Conservation (phyloP, 2,329 filamentous ascomycete species). For the Botrytis pseudocinerea region DNA sequence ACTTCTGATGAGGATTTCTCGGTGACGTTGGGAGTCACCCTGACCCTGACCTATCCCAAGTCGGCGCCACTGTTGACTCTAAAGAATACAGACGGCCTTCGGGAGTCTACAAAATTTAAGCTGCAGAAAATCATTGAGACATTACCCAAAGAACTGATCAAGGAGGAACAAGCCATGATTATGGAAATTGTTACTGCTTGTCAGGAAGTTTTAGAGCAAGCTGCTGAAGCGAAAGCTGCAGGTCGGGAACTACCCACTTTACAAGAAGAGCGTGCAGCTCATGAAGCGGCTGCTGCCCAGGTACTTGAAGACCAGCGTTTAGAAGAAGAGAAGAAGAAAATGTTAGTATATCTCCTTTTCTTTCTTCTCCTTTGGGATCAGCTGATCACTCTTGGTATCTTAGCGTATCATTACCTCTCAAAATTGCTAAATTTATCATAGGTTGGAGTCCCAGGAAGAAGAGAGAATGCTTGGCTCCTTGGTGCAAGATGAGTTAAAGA, state of each 20-base stretch:
- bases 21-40: constrained; percentile 71
- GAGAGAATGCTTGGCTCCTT: constrained; percentile 67
- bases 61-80: constrained; percentile 72
- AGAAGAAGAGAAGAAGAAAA: constrained; percentile 48
- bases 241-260: constrained; percentile 79
- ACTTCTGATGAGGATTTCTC: constrained; percentile 70
- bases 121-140: constrained; percentile 65
- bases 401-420: not conserved
- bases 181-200: constrained; percentile 53
- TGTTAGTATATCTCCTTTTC: constrained; percentile 13
- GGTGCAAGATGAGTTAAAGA: constrained; percentile 70
- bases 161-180: constrained; percentile 53
- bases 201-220: constrained; percentile 77
- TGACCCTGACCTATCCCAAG: constrained; percentile 91
- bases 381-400: not conserved
- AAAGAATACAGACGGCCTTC: constrained; percentile 63
- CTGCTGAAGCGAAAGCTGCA: constrained; percentile 73
- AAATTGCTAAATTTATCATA: constrained; percentile 6
- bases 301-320: constrained; percentile 53
- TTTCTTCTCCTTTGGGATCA: not conserved
- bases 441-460: constrained; percentile 22
- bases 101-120: constrained; percentile 69
- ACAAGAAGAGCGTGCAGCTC: constrained; percentile 82
- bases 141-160: constrained; percentile 54
- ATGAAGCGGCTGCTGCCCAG: constrained; percentile 70